phyloP scores from a whole-genome alignment of 2,329 filamentous ascomycete species.

The Hypoxylon sp. region DNA sequence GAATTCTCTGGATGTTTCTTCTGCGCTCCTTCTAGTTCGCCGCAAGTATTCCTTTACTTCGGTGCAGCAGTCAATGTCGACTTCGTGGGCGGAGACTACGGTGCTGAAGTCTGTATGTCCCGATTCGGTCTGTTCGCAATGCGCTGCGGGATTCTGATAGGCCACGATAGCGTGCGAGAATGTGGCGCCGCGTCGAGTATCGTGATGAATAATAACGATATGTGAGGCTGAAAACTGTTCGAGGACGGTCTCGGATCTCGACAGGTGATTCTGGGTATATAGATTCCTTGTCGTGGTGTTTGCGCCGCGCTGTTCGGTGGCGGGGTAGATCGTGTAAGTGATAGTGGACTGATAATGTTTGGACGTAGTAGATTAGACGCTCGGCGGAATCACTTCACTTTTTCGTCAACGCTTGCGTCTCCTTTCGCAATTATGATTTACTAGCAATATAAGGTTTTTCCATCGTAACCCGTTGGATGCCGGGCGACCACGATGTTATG shows the following conservation, averaged over 20 bases:
- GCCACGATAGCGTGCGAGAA: slow-evolving; percentile 6
- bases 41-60: background rate
- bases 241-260: background rate
- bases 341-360: slow-evolving; percentile 5
- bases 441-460: slow-evolving; percentile 33
- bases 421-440: slow-evolving; percentile 34
- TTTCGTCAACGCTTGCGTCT: slow-evolving; percentile 34
- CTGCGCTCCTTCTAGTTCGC: slow-evolving; percentile 1
- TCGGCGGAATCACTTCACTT: slow-evolving; percentile 1
- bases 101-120: slow-evolving; percentile 11
- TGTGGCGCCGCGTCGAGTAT: slow-evolving; percentile 2
- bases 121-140: slow-evolving; percentile 22
- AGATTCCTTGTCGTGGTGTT: background rate
- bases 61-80: slow-evolving; percentile 7
- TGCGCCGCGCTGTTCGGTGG: slow-evolving; percentile 11
- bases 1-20: slow-evolving; percentile 10
- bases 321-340: slow-evolving; percentile 30
- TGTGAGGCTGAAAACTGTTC: slow-evolving; percentile 1
- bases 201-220: slow-evolving; percentile 2
- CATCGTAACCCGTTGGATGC: slow-evolving; percentile 27
- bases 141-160: slow-evolving; percentile 25
- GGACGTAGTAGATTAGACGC: background rate
- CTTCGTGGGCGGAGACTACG: slow-evolving; percentile 4
- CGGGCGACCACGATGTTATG: slow-evolving; percentile 43
- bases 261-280: background rate